Percentiles rank a stretch among this genome's conserved stretches.
phyloP scores from a whole-genome alignment of 768 basidiomycete genomes.

The Mycena filopes region DNA sequence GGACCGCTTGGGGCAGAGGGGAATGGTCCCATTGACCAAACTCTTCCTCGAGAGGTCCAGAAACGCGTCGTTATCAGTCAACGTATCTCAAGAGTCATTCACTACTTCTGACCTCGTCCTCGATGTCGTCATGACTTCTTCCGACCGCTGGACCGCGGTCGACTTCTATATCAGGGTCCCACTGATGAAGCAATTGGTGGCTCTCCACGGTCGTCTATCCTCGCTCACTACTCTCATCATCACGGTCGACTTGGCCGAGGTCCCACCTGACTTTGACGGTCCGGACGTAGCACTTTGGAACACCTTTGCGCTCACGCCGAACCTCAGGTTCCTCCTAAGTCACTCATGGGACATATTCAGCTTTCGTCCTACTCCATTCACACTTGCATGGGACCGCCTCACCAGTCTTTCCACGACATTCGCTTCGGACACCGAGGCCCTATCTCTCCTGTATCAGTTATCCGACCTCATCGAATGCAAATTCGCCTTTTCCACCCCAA shows the following conservation, averaged over 20 bases:
- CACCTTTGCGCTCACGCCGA: neutral
- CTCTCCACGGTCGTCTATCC: neutral
- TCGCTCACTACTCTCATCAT: neutral
- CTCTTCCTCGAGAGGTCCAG: neutral
- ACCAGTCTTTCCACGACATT: constrained; percentile 14
- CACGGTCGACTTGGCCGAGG: neutral
- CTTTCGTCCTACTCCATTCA: constrained; percentile 5
- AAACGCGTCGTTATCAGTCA: constrained; percentile 1
- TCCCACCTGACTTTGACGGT: no score
- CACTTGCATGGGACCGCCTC: constrained; percentile 18
- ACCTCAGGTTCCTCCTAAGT: neutral
- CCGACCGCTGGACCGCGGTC: constrained; percentile 2
- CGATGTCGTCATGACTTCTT: neutral
- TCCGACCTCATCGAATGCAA: constrained; percentile 10
- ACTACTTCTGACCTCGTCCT: neutral
- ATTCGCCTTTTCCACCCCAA: neutral
- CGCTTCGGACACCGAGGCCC: constrained; percentile 1
- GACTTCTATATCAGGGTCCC: neutral
- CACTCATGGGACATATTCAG: neutral
- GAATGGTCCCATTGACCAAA: neutral
- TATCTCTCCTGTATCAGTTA: neutral
- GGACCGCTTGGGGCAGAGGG: neutral
- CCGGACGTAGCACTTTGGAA: neutral
- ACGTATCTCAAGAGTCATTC: constrained; percentile 3
- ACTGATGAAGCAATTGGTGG: neutral